A percentile compares a stretch with the other conserved stretches of the same genome.
Conservation (phyloP, 2,329 filamentous ascomycete species). For the Colletotrichum sp. region DNA sequence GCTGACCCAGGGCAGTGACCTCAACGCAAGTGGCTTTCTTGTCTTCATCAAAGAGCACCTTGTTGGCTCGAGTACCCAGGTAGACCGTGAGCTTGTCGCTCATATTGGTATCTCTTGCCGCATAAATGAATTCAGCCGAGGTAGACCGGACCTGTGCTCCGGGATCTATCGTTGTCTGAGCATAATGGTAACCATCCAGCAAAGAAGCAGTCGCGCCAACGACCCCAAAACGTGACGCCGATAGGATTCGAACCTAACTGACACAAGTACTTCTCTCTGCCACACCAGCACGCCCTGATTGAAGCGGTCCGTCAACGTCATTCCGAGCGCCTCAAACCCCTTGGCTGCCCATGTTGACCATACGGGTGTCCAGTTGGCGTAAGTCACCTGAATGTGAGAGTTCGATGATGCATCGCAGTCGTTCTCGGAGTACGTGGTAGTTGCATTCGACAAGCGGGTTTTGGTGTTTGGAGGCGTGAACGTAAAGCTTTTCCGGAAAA, state of each 20-base stretch:
- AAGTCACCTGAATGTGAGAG: constrained; percentile 29
- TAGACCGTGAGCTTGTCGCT: constrained; percentile 42
- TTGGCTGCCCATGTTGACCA: constrained; percentile 23
- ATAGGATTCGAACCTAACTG: no score
- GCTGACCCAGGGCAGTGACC: constrained; percentile 25
- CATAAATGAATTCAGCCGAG: constrained; percentile 39
- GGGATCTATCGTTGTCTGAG: constrained; percentile 31
- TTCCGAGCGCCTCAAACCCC: constrained; percentile 44
- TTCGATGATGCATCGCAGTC: neutral
- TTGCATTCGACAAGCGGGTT: constrained; percentile 21
- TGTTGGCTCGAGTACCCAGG: constrained; percentile 43
- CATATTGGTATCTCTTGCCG: constrained; percentile 27
- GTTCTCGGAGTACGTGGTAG: constrained; percentile 23
- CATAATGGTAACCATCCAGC: constrained; percentile 38
- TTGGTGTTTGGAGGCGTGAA: constrained; percentile 33
- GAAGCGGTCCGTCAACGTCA: constrained; percentile 37
- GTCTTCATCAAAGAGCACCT: constrained; percentile 45
- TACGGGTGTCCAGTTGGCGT: constrained; percentile 24
- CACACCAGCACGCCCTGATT: constrained; percentile 43
- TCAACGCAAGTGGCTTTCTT: constrained; percentile 45
- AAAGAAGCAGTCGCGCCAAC: no score
- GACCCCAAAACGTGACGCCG: no score
- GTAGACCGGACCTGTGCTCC: constrained; percentile 31
- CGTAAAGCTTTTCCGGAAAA: constrained; percentile 32
- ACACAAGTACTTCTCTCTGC: no score